A percentile compares a stretch with the other conserved stretches of the same genome.
Evolutionary conservation across 2,329 filamentous ascomycete species (phyloP).

Genomic region (Xylaria sp.): DNA sequence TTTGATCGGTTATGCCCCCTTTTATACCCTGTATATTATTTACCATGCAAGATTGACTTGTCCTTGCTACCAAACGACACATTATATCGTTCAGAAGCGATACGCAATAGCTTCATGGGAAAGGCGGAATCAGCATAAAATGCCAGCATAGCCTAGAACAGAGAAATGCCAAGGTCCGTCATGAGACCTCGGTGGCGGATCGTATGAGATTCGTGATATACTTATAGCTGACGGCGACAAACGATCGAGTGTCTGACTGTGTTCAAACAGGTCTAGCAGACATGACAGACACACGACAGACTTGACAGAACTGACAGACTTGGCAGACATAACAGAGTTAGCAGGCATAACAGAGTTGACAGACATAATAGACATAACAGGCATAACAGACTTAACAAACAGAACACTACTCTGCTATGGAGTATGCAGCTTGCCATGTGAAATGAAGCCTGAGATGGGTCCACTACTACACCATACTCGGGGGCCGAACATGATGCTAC

Average conservation of each 20-base stretch:
- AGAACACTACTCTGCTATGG: background rate
- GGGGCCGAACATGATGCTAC: constrained; percentile 13
- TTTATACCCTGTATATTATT: background rate
- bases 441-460: constrained; percentile 18
- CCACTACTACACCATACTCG: constrained; percentile 12
- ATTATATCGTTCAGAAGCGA: background rate
- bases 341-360: background rate
- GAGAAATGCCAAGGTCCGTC: background rate
- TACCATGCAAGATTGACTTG: constrained; percentile 8
- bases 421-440: constrained; percentile 4
- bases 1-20: background rate
- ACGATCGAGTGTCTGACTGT: constrained; percentile 15
- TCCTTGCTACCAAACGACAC: constrained; percentile 9
- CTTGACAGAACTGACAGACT: background rate
- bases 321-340: background rate
- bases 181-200: constrained; percentile 12
- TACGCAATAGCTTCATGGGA: background rate
- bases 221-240: constrained; percentile 24
- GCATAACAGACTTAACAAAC: background rate
- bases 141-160: background rate
- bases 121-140: constrained; percentile 6
- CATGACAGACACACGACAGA: background rate
- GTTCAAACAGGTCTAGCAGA: background rate
- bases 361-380: background rate
- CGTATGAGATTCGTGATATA: constrained; percentile 26